Evolutionary conservation across 495 filamentous ascomycete genomes (phyloP), one percentile per base, ranked within the genome.

Genomic region (Opeltia flavorubescens): DNA sequence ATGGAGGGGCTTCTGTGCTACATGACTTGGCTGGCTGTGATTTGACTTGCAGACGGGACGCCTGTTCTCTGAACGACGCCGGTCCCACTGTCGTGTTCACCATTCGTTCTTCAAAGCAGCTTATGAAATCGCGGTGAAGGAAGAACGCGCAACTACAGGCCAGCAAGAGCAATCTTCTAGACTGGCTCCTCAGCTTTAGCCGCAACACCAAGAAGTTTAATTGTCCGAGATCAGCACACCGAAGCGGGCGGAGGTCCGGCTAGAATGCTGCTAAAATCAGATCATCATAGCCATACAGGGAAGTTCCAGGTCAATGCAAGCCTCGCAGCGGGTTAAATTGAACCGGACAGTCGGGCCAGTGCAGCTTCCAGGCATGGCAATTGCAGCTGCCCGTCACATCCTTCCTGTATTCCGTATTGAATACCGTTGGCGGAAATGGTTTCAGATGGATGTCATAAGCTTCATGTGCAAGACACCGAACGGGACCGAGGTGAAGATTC

Each of bases 221-320:
- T 41, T 41, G 17, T 41, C 38, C 38, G 38, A 41, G 38, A 41
- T 41, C 38, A 41, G 38, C 35, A 39, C 38, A 41, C 21, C 29
- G 6, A 25, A 4, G 3, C 2, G 38, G 13, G 4, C 18, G 38
- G 17, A 12, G 15, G 18, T 23, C 15, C 18, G 13, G 18, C 7
- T 39, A 39, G 38, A 25, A 41, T 17, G 6, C 21, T 41, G 21
- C 17, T 12, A 25, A 41, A 15, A 5, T 5, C 13, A 21, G 21
- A 12, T 23, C 25, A 5, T 25, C 38, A 26, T 41, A 12, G 8
- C 2, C 33, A n/a, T 5, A 17, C 33, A 36, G 13, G 33, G 33
- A 18, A 1, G 1, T 8, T 36, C 33, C 34, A 17, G n/a, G 34
- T 36, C 34, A 18, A 18, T 18, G 34, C 15, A 36, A 36, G 20